A percentile compares a stretch with the other conserved stretches of the same genome.
Evolutionary conservation across 352 stramenopile genomes (phyloP).

Genomic region (Phytophthora crassamura): DNA sequence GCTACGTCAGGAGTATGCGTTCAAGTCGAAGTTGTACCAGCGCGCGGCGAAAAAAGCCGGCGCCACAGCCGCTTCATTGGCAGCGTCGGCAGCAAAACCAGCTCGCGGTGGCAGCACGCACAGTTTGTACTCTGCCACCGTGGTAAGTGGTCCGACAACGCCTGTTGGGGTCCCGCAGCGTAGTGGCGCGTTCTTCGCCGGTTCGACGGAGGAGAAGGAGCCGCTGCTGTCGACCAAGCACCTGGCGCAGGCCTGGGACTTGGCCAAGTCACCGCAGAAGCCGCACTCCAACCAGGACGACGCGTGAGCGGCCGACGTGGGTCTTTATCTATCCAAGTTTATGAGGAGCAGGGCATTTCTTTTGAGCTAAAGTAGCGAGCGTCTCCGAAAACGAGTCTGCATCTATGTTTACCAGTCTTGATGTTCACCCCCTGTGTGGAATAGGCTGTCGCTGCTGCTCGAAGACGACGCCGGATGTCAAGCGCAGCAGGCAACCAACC

Average conservation of each 20-base stretch:
- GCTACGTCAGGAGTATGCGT: slow-evolving; percentile 71
- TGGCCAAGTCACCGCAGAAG: slow-evolving; percentile 17
- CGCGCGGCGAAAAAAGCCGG: slow-evolving; percentile 37
- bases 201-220: slow-evolving; percentile 63
- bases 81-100: slow-evolving; percentile 19
- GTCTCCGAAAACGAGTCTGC: background rate
- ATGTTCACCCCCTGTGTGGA: background rate
- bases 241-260: slow-evolving; percentile 62
- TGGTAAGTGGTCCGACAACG: slow-evolving; percentile 34
- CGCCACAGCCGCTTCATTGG: slow-evolving; percentile 13
- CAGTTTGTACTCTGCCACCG: slow-evolving; percentile 36
- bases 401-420: slow-evolving; percentile 13
- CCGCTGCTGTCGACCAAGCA: slow-evolving; percentile 62
- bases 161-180: slow-evolving; percentile 23
- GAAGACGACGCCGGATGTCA: slow-evolving; percentile 9
- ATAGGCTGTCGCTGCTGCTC: slow-evolving; percentile 14
- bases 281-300: slow-evolving; percentile 31
- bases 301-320: slow-evolving; percentile 2
- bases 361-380: background rate
- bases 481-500: background rate
- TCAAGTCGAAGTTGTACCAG: slow-evolving; percentile 79
- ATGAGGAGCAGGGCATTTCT: slow-evolving; percentile 1
- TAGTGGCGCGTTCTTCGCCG: slow-evolving; percentile 13
- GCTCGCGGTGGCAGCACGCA: slow-evolving; percentile 16
- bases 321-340: slow-evolving; percentile 23